Evolutionary conservation across 176 grass and related monocot genomes (phyloP).

Genomic region (Musa beccarii): DNA sequence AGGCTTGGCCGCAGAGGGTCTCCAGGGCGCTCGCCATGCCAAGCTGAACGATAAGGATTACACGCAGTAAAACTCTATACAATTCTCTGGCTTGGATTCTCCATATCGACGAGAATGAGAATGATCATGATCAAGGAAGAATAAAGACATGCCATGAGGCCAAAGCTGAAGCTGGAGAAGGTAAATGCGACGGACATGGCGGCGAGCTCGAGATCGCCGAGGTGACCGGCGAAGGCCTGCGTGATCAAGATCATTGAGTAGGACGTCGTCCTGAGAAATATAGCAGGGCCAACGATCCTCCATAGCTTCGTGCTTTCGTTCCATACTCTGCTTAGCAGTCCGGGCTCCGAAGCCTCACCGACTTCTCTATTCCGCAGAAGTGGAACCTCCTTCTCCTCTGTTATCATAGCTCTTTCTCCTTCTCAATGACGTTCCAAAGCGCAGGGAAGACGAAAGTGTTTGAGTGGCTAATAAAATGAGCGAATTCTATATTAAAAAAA

Average conservation of each 20-base stretch:
- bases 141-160: conserved; percentile 20
- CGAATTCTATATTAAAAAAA: no score
- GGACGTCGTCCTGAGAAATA: no score
- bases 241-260: no score
- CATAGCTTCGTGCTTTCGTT: no score
- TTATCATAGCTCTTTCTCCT: background rate
- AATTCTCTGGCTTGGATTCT: background rate
- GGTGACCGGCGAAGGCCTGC: no score
- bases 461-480: no score
- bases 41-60: background rate
- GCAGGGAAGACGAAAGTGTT: no score
- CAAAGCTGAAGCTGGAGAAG: conserved; percentile 62
- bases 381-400: background rate
- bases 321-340: no score
- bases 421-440: no score
- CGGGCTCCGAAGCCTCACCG: background rate
- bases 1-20: conserved; percentile 5
- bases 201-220: no score
- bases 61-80: background rate
- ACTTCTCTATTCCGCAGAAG: background rate
- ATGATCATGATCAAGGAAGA: background rate
- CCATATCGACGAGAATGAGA: background rate
- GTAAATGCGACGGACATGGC: no score
- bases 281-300: no score
- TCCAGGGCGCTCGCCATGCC: conserved; percentile 14